These are phyloP conservation scores for Casaregolazyma suthepensis DNA, from an alignment of 1,139 yeast genomes.

Conservation along the genomic window DNA sequence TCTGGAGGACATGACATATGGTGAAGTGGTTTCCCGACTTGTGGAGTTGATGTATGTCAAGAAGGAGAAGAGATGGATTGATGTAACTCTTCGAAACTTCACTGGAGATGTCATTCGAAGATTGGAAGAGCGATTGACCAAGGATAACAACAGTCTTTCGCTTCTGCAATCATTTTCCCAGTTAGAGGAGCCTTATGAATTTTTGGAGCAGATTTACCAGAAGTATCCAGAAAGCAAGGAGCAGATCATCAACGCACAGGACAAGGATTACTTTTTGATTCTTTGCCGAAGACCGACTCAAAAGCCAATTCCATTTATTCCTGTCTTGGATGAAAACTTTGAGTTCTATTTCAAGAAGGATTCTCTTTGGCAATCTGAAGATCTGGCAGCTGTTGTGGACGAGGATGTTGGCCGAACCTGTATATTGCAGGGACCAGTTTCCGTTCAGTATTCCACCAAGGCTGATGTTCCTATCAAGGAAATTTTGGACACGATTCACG, in stretches of 20 bases:
- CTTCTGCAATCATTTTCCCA: slow-evolving; percentile 67
- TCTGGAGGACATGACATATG: slow-evolving; percentile 91
- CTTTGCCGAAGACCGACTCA: slow-evolving; percentile 79
- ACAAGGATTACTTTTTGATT: slow-evolving; percentile 84
- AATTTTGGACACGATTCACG: slow-evolving; percentile 80
- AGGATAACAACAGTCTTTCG: slow-evolving; percentile 43
- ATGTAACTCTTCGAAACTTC: slow-evolving; percentile 75
- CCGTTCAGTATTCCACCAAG: slow-evolving; percentile 83
- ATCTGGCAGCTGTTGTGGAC: slow-evolving; percentile 90
- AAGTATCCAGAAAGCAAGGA: slow-evolving; percentile 67
- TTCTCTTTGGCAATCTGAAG: slow-evolving; percentile 98
- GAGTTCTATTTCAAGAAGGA: slow-evolving; percentile 97
- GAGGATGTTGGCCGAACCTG: slow-evolving; percentile 98
- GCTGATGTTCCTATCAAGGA: slow-evolving; percentile 91
- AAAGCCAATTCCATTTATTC: slow-evolving; percentile 98
- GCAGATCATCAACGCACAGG: slow-evolving; percentile 92
- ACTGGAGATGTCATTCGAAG: slow-evolving; percentile 84
- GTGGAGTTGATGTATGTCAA: slow-evolving; percentile 84
- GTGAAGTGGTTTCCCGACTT: slow-evolving; percentile 81
- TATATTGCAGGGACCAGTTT: slow-evolving; percentile 97
- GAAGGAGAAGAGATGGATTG: slow-evolving; percentile 84
- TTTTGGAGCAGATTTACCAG: slow-evolving; percentile 53
- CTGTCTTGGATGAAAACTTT: slow-evolving; percentile 87
- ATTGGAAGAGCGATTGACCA: slow-evolving; percentile 92
- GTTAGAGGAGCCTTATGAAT: slow-evolving; percentile 59